Percentiles rank a stretch among this genome's conserved stretches.
Conservation (phyloP, 2,329 filamentous ascomycete species). For the Periconia sp. region DNA sequence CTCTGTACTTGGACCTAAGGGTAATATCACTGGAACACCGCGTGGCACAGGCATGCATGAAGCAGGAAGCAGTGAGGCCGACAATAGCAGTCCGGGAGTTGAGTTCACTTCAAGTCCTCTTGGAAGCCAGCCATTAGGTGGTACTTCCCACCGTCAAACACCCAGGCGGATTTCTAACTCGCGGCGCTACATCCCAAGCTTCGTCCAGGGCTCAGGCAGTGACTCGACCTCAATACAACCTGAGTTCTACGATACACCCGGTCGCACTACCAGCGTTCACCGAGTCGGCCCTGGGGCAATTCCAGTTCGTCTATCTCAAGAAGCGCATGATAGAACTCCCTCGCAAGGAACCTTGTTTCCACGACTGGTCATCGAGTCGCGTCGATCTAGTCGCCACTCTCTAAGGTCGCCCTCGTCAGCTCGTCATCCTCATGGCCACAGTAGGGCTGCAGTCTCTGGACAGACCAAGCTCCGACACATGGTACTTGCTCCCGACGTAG, state of each 20-base stretch:
- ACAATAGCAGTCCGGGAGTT: slow-evolving; percentile 42
- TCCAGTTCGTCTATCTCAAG: background rate
- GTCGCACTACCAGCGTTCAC: slow-evolving; percentile 27
- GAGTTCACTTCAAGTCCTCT: slow-evolving; percentile 25
- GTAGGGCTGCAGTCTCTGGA: slow-evolving; percentile 38
- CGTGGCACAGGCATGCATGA: slow-evolving; percentile 43
- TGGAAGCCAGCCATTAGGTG: too few species aligned
- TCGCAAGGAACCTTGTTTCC: slow-evolving; percentile 32
- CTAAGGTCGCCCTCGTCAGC: slow-evolving; percentile 19
- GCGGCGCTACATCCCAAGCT: background rate
- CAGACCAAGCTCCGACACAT: slow-evolving; percentile 44
- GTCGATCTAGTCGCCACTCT: slow-evolving; percentile 15
- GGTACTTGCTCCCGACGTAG: slow-evolving; percentile 35
- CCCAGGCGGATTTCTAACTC: background rate
- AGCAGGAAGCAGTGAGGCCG: slow-evolving; percentile 46
- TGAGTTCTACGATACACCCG: slow-evolving; percentile 31
- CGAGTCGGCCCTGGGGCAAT: slow-evolving; percentile 18
- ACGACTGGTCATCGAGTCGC: slow-evolving; percentile 7
- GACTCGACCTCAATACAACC: slow-evolving; percentile 14
- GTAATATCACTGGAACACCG: slow-evolving; percentile 46
- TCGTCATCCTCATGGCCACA: slow-evolving; percentile 26
- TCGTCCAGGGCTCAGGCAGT: background rate
- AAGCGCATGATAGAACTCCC: slow-evolving; percentile 21
- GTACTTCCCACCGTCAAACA: background rate
- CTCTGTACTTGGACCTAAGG: slow-evolving; percentile 38